phyloP scores from a whole-genome alignment of 805 yeast genomes.

The Kuraishia ogatae region DNA sequence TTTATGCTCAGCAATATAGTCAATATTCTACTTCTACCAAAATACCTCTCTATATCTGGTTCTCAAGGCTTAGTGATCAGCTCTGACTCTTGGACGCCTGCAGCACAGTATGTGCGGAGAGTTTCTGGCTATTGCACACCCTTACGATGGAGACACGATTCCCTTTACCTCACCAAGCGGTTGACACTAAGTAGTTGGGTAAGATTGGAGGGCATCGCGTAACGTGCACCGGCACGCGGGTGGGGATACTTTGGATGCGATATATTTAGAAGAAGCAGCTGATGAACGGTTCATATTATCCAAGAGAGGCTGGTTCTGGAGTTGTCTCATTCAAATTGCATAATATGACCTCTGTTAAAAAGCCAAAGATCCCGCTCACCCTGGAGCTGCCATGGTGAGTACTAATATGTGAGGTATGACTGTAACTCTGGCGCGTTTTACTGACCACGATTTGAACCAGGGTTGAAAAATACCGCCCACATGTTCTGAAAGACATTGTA shows the following conservation, averaged over 20 bases:
- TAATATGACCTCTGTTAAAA: background rate
- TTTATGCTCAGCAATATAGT: too few species aligned
- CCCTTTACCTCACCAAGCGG: too few species aligned
- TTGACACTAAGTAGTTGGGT: too few species aligned
- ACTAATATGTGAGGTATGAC: background rate
- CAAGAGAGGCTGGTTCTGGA: background rate
- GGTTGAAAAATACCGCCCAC: constrained; percentile 97
- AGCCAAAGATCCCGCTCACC: constrained; percentile 11
- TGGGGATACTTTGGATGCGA: background rate
- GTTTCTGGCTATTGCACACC: background rate
- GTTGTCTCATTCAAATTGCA: background rate
- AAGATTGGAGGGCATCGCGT: background rate
- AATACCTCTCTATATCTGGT: too few species aligned
- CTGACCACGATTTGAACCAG: constrained; percentile 17
- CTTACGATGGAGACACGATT: too few species aligned
- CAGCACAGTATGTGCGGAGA: background rate
- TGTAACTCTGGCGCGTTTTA: background rate
- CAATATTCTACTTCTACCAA: too few species aligned
- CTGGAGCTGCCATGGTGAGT: constrained; percentile 25
- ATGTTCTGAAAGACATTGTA: constrained; percentile 70
- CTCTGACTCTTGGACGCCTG: background rate
- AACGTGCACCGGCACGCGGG: background rate
- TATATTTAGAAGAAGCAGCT: background rate
- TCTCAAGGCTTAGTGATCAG: too few species aligned
- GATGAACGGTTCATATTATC: background rate